phyloP scores from a whole-genome alignment of 2,329 filamentous ascomycete genomes.

The Fusarium multiceps region DNA sequence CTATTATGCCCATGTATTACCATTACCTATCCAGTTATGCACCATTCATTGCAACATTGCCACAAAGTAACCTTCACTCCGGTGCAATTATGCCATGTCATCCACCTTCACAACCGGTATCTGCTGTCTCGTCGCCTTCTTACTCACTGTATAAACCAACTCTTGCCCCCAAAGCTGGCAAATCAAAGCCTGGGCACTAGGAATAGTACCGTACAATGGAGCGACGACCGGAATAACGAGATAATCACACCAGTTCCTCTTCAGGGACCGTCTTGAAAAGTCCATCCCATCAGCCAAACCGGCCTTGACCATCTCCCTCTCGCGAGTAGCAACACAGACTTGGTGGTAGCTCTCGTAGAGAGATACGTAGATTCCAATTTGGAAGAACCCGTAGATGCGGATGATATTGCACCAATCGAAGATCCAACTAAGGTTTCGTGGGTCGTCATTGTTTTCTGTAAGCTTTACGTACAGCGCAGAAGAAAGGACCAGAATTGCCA shows the following conservation, averaged over 20 bases:
- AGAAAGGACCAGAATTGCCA: slow-evolving; percentile 71
- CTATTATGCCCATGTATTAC: neutral
- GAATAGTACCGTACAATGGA: slow-evolving; percentile 74
- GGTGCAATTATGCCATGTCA: slow-evolving; percentile 56
- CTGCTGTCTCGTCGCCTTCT: slow-evolving; percentile 70
- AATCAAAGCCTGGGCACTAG: slow-evolving; percentile 74
- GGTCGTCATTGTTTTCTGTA: slow-evolving; percentile 62
- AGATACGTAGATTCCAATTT: slow-evolving; percentile 71
- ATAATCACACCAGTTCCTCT: slow-evolving; percentile 70
- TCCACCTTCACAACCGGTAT: slow-evolving; percentile 57
- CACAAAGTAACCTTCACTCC: neutral
- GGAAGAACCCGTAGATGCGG: slow-evolving; percentile 70
- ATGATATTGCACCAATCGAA: slow-evolving; percentile 70
- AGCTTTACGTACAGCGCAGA: slow-evolving; percentile 70
- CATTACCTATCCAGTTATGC: neutral
- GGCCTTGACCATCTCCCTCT: slow-evolving; percentile 74
- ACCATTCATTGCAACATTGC: neutral
- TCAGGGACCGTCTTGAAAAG: slow-evolving; percentile 69
- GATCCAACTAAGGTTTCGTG: slow-evolving; percentile 67
- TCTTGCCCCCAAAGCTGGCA: slow-evolving; percentile 77
- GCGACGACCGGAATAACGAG: slow-evolving; percentile 74
- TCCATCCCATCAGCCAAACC: slow-evolving; percentile 73
- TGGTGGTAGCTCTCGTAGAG: slow-evolving; percentile 76
- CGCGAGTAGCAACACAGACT: slow-evolving; percentile 68
- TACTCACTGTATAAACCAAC: slow-evolving; percentile 77